Evolutionary conservation across 2,329 filamentous ascomycete genomes (phyloP).

Genomic region (Aspergillus hiratsukae): DNA sequence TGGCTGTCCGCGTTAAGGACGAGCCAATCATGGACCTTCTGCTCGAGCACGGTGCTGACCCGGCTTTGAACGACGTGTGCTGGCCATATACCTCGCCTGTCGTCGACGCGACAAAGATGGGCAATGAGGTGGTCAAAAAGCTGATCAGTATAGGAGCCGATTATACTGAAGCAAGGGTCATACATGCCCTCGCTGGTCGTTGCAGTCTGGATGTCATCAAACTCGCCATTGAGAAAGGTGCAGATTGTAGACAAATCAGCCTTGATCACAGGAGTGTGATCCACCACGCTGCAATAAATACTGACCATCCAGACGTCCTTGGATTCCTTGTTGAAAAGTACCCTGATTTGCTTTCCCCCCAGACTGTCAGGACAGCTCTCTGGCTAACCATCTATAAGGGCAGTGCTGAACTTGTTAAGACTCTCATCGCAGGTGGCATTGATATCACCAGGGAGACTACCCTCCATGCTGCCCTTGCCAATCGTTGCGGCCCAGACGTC

Average conservation of each 20-base stretch:
- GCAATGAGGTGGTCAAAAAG: background rate
- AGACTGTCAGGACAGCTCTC: slow-evolving; percentile 2
- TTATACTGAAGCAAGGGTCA: background rate
- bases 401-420: background rate
- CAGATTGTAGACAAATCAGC: background rate
- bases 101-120: background rate
- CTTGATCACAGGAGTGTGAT: background rate
- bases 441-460: no score
- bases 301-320: background rate
- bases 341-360: background rate
- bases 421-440: background rate
- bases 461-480: background rate
- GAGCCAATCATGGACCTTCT: slow-evolving; percentile 1
- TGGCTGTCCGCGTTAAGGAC: slow-evolving; percentile 2
- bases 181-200: background rate
- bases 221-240: slow-evolving; percentile 1
- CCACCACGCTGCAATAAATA: background rate
- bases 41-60: slow-evolving; percentile 5
- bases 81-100: background rate
- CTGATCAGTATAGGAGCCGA: slow-evolving; percentile 1
- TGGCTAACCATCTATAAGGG: background rate
- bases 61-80: slow-evolving; percentile 1
- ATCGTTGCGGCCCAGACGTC: background rate
- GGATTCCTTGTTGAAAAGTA: background rate
- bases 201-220: background rate